These are phyloP conservation scores for Ustanciosporium gigantosporum DNA, from an alignment of 1,284 basidiomycete species.

Conservation along the genomic window DNA sequence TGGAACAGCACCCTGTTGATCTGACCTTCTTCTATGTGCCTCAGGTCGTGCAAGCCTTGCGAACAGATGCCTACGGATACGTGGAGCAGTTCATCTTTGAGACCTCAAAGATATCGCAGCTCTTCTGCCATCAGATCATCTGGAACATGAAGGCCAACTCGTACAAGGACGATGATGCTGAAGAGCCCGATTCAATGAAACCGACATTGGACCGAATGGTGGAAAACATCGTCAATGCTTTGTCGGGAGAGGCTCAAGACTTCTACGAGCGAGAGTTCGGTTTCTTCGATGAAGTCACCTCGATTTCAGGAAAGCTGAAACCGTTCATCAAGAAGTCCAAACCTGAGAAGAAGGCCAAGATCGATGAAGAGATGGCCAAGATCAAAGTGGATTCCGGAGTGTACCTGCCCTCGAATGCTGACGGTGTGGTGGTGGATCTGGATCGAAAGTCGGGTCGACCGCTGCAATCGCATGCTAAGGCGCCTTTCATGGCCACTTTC, in stretches of 20 bases:
- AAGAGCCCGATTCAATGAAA: constrained; percentile 88
- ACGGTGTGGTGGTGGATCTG: constrained; percentile 92
- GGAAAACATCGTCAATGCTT: constrained; percentile 75
- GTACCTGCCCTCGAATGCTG: constrained; percentile 95
- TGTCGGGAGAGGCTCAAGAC: constrained; percentile 85
- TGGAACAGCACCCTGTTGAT: constrained; percentile 92
- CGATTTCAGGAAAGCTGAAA: constrained; percentile 95
- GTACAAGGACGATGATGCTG: constrained; percentile 78
- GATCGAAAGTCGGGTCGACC: constrained; percentile 95
- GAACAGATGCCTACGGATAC: constrained; percentile 78
- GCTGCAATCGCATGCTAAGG: constrained; percentile 96
- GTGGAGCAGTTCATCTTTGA: constrained; percentile 95
- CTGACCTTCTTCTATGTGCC: constrained; percentile 99
- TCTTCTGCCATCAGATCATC: constrained; percentile 99
- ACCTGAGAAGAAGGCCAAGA: constrained; percentile 98
- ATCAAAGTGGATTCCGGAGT: constrained; percentile 90
- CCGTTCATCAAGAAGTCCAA: constrained; percentile 95
- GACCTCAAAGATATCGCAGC: constrained; percentile 93
- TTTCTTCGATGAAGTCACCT: constrained; percentile 96
- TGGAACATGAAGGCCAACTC: constrained; percentile 99
- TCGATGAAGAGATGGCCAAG: constrained; percentile 99
- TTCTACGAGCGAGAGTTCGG: constrained; percentile 95
- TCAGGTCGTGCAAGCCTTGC: constrained; percentile 93
- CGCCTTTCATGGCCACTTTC: constrained; percentile 99
- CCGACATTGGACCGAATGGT: constrained; percentile 88